Evolutionary conservation across 257 asterid genomes (phyloP).

Genomic region (Datura wrightii): DNA sequence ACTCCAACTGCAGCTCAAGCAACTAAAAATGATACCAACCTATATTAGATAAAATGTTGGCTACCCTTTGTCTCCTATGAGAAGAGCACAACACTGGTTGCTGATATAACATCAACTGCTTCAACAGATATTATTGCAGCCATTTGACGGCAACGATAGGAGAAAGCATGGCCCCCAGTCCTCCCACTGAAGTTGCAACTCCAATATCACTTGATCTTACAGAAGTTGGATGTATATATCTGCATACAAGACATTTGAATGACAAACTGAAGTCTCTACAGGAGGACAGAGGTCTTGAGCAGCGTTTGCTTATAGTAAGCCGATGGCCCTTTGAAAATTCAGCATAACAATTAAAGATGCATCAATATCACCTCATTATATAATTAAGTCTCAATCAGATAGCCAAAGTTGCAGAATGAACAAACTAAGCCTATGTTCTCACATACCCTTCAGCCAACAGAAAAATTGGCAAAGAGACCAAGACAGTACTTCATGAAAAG

Average conservation of each 20-base stretch:
- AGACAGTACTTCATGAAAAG: neutral
- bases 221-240: constrained; percentile 49
- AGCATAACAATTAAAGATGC: neutral
- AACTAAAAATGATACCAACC: neutral
- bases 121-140: constrained; percentile 41
- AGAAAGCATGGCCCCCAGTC: constrained; percentile 47
- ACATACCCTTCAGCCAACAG: neutral
- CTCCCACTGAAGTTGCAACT: constrained; percentile 44
- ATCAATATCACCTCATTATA: neutral
- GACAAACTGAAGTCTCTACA: neutral
- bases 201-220: constrained; percentile 47
- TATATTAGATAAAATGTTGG: too few relatives aligned
- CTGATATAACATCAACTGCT: constrained; percentile 34
- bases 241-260: constrained; percentile 3
- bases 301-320: neutral
- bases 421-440: too few relatives aligned
- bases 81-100: constrained; percentile 33
- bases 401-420: too few relatives aligned
- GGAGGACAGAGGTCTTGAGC: neutral
- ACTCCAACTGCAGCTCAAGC: too few relatives aligned
- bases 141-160: constrained; percentile 39
- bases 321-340: neutral
- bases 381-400: too few relatives aligned
- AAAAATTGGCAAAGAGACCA: neutral
- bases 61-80: constrained; percentile 45